Evolutionary conservation across 2,329 filamentous ascomycete species (phyloP), one percentile per base, ranked within the genome.

Genomic region (Fusarium bactridioides): DNA sequence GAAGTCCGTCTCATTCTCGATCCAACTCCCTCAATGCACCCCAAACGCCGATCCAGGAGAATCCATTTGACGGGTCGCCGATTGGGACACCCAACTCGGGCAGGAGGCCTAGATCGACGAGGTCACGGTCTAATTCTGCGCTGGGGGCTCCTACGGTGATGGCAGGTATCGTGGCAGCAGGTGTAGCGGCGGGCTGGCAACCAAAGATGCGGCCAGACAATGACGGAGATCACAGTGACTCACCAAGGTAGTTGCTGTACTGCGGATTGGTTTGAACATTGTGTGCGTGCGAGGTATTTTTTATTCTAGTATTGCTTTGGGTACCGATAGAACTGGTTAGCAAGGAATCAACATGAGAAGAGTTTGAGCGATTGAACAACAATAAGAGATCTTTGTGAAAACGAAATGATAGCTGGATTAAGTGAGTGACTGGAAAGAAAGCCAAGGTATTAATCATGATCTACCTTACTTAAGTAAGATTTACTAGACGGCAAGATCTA

Each of bases 141-240:
- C 86, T 95, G 16, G 92, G 91, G 16, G 91, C 92, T 4, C 91
- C 92, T 4, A 90, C 91, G 12, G 92, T 94, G 68, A 94, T 94
- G 93, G 92, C 93, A n/a, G 93, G 93, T 68, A 91, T 95, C 64
- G 89, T 95, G 55, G 93, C 92, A 13, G 93, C 92, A 47, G 92
- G 91, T 77, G 89, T 95, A 38, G 92, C 90, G 38, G 92, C 90
- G 19, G 92, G 91, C 35, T 95, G 92, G 92, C 93, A 92, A 53
- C 93, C 93, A 2, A 87, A 90, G 61, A 75, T 72, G 43, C 77
- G 78, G 25, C 74, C 77, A 40, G 77, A 78, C 38, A 73, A 74
- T 51, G 74, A 74, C 38, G 72, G 63, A 31, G 67, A 77, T 27
- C 59, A 73, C 40, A 74, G 67, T 62, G 76, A 78, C 61, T 65